A percentile compares a stretch with the other conserved stretches of the same genome.
These are phyloP conservation scores for Ilyonectria mors-panacis DNA, from an alignment of 2,329 filamentous ascomycete species.

Conservation along the genomic window DNA sequence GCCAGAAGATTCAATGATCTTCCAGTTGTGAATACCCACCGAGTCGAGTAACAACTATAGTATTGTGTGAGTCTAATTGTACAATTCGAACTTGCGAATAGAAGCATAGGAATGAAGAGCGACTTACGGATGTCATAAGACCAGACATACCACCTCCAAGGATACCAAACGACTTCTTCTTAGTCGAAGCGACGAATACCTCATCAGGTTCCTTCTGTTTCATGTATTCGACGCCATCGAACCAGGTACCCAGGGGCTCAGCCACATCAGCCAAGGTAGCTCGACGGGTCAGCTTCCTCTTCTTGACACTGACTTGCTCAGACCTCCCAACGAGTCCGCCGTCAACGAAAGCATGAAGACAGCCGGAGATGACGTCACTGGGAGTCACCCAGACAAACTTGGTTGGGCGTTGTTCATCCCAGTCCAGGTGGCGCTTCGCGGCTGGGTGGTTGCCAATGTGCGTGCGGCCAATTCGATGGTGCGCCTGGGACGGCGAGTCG, in stretches of 20 bases:
- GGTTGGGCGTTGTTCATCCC: conserved; percentile 23
- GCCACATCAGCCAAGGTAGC: conserved; percentile 78
- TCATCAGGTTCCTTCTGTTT: conserved; percentile 43
- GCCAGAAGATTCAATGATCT: conserved; percentile 59
- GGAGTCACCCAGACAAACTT: conserved; percentile 47
- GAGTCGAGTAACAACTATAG: conserved; percentile 56
- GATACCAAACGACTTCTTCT: conserved; percentile 50
- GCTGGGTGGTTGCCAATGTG: conserved; percentile 21
- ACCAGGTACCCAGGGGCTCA: conserved; percentile 50
- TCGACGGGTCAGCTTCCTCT: conserved; percentile 54
- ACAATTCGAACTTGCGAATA: background rate
- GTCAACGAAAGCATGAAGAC: conserved; percentile 57
- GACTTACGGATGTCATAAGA: conserved; percentile 37
- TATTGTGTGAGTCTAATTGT: background rate
- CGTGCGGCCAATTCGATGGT: conserved; percentile 38
- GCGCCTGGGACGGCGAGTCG: conserved; percentile 28
- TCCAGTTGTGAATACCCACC: conserved; percentile 60
- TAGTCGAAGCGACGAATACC: conserved; percentile 39
- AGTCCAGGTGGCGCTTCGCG: conserved; percentile 33
- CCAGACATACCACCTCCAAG: conserved; percentile 58
- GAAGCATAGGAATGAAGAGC: background rate
- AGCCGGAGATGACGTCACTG: conserved; percentile 48
- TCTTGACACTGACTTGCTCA: conserved; percentile 51
- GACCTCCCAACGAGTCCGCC: conserved; percentile 56
- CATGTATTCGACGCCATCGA: conserved; percentile 46